Base-by-base conservation (phyloP, 2,329 filamentous ascomycete genomes). In the Aphanocladium album region DNA sequence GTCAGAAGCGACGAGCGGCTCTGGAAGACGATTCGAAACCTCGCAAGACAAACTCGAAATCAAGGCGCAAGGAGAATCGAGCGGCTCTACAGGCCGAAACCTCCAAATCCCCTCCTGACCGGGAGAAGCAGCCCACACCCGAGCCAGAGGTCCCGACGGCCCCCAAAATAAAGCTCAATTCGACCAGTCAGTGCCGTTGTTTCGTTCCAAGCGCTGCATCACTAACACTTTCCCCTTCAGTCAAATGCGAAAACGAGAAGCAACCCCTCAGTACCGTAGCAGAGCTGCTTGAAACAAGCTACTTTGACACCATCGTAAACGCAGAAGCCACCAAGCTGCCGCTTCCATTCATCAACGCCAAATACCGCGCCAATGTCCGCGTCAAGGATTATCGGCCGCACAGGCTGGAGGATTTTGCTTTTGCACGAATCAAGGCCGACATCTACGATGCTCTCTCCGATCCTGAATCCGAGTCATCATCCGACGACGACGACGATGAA, bases 311-410 rank as follows among this genome's bases (percentile, higher is more conserved):
- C 19, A 74, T 73, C 33, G 74, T 81, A 1, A 73, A 79, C 8
- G 74, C 69, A 17, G 60, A 75, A 50, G 58, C 67, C 17, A 66
- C 74, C 2, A 69, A 65, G 4, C 43, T 83, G 1, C 64, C 66
- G n/a, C 67, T 93, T 0, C 90, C 92, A 0, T 96, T 96, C 68
- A 80, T 86, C 60, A 91, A 93, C 68, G 76, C 82, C 60, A 89
- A 85, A 46, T 92, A 92, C 70, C 84, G 85, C 51, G 78, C 85
- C 23, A 79, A 82, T 37, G 87, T 90, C 39, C 87, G 90, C n/a
- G 87, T 96, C 1, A 82, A 96, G 39, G 90, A 96, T 74, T 97
- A 90, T 71, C 84, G 82, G 61, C 93, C 93, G 0, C 74, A 79
- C 2, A 79, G 80, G 1, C 75, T 97, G 1, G 82, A 86, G 64